Percentiles rank a stretch among this genome's conserved stretches.
phyloP scores from a whole-genome alignment of 441 rosid genomes.

The Erysimum pusillum region DNA sequence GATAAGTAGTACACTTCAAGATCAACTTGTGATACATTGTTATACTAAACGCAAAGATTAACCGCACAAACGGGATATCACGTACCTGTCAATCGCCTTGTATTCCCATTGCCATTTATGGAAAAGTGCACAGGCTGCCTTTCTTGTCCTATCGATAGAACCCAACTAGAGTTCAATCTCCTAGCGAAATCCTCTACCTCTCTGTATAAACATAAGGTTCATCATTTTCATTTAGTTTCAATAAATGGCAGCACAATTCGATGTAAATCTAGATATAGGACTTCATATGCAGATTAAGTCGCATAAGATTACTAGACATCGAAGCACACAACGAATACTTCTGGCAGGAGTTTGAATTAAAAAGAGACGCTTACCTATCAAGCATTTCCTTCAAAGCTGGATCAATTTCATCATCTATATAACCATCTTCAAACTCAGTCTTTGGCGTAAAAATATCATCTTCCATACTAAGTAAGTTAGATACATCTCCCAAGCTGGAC shows the following conservation, averaged over 20 bases:
- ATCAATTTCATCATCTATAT: conserved; percentile 88
- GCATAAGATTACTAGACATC: not conserved
- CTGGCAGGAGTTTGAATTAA: not conserved
- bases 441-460: conserved; percentile 58
- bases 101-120: conserved; percentile 59
- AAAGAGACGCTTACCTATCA: conserved; percentile 67
- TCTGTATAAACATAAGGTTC: conserved; percentile 47
- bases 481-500: conserved; percentile 50
- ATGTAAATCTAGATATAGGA: conserved; percentile 9
- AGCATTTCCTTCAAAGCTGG: conserved; percentile 84
- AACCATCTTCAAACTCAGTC: conserved; percentile 74
- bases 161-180: conserved; percentile 66
- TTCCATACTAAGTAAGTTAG: conserved; percentile 50
- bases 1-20: conserved; percentile 59
- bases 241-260: conserved; percentile 3
- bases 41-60: conserved; percentile 11
- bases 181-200: conserved; percentile 85
- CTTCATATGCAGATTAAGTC: not conserved
- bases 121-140: conserved; percentile 57
- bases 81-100: conserved; percentile 66
- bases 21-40: conserved; percentile 19
- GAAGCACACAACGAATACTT: not conserved
- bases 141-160: conserved; percentile 64
- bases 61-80: not conserved
- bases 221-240: not conserved